A percentile compares a stretch with the other conserved stretches of the same genome.
Evolutionary conservation across 345 rosid genomes (phyloP).

Genomic region (Gossypium australe): DNA sequence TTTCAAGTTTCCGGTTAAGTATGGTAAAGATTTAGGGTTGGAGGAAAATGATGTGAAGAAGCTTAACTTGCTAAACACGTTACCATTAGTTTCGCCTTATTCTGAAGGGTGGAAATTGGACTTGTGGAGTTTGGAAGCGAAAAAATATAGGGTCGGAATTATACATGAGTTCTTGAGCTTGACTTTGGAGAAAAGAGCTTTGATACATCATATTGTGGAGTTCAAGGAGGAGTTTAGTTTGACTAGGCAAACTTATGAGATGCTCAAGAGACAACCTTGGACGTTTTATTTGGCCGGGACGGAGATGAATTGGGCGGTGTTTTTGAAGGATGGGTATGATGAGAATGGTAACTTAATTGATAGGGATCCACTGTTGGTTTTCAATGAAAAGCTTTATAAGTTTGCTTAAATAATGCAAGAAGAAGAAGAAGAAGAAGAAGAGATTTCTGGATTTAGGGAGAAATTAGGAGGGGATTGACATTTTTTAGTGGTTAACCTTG

Average conservation of each 20-base stretch:
- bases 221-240: constrained; percentile 85
- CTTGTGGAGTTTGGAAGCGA: constrained; percentile 77
- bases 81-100: constrained; percentile 84
- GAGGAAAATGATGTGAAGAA: constrained; percentile 44
- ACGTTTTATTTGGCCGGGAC: constrained; percentile 86
- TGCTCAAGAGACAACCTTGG: constrained; percentile 71
- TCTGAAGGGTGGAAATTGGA: constrained; percentile 59
- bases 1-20: constrained; percentile 65
- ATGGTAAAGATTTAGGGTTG: constrained; percentile 62
- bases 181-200: constrained; percentile 84
- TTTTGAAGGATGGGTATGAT: constrained; percentile 59
- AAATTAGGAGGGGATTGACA: constrained; percentile 4
- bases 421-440: constrained; percentile 19
- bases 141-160: constrained; percentile 80
- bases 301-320: constrained; percentile 92
- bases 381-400: constrained; percentile 54
- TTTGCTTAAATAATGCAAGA: constrained; percentile 52
- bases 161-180: constrained; percentile 84
- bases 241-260: constrained; percentile 78
- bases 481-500: neutral
- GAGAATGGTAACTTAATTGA: constrained; percentile 47
- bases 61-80: constrained; percentile 52
- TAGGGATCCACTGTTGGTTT: constrained; percentile 74
- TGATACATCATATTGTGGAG: constrained; percentile 86
- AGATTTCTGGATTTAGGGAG: constrained; percentile 8